These are phyloP conservation scores for Sclerospora graminicola DNA, from an alignment of 352 stramenopile species.

Conservation along the genomic window DNA sequence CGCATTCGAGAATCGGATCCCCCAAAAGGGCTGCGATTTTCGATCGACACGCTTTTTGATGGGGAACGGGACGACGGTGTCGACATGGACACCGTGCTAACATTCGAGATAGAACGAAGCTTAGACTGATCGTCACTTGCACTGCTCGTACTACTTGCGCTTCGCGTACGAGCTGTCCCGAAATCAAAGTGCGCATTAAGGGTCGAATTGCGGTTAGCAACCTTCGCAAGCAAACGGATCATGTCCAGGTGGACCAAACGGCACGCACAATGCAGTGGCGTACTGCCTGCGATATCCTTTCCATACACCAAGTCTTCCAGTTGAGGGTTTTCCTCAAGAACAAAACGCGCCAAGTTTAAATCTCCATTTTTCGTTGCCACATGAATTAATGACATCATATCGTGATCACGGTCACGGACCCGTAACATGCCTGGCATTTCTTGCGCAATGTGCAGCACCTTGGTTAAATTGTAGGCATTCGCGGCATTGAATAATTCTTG, in stretches of 20 bases:
- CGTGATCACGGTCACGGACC: slow-evolving; percentile 57
- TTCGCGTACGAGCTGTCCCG: slow-evolving; percentile 35
- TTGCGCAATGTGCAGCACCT: slow-evolving; percentile 73
- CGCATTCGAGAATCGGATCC: slow-evolving; percentile 21
- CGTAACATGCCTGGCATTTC: slow-evolving; percentile 72
- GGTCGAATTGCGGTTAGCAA: slow-evolving; percentile 75
- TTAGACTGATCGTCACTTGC: slow-evolving; percentile 34
- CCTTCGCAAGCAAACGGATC: slow-evolving; percentile 74
- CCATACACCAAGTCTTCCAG: slow-evolving; percentile 83
- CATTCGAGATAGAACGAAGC: slow-evolving; percentile 47
- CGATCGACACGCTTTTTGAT: slow-evolving; percentile 35
- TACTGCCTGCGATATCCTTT: slow-evolving; percentile 64
- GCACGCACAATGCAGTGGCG: slow-evolving; percentile 75
- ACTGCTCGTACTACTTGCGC: slow-evolving; percentile 57
- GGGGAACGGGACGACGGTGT: slow-evolving; percentile 36
- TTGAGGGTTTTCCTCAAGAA: slow-evolving; percentile 70
- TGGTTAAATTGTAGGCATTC: slow-evolving; percentile 65
- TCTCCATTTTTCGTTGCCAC: slow-evolving; percentile 83
- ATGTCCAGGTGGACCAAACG: slow-evolving; percentile 75
- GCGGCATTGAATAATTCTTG: slow-evolving; percentile 70
- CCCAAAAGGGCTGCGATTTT: slow-evolving; percentile 17
- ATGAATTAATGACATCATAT: slow-evolving; percentile 85
- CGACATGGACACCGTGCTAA: slow-evolving; percentile 26
- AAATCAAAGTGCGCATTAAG: slow-evolving; percentile 41
- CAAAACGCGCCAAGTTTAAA: slow-evolving; percentile 71